Base-by-base conservation (phyloP, 371 early-diverging fungal species). In the Syncephalastrum sp. region DNA sequence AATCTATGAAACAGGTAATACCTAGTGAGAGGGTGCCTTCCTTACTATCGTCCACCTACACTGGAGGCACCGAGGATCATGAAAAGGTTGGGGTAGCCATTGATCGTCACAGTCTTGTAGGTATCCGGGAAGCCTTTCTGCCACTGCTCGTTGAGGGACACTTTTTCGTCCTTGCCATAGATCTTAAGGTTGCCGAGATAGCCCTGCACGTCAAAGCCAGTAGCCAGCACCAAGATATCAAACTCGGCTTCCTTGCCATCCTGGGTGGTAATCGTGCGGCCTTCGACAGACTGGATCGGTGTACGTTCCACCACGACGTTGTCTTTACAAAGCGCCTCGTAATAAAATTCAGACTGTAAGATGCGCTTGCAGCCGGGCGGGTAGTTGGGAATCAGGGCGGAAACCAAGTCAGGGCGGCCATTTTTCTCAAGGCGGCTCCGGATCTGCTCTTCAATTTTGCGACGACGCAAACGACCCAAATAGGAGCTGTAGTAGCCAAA, bases 301-400 rank as follows among this genome's bases (percentile, higher is more conserved):
- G 63, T 72, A 3, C 65, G 61, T 19, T 72, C 65, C 12, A 84
- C 64, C 2, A 63, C 66, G 23, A 78, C 75, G 41, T 82, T 73
- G 17, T 67, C 59, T n/a, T 54, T 46, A 12, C 61, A 54, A 3
- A 87, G 45, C 0, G 84, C 69, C 14, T 67, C 67, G 44, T 74
- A 68, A 64, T 82, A 87, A 17, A 69, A 45, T 27, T 75, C 73
- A 1, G 80, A 75, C 14, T 75, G 60, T 7, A 70, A 64, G 47
- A 85, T 59, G 23, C 87, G 82, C 42, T 84, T 83, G 64, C 85
- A 85, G 12, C 84, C 85, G 17, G 75, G 57, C 2, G 72, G 60
- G 38, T 54, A 59, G 1, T 43, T 27, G n/a, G 59, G 59, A 13
- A 44, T 59, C 53, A 59, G 21, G 38, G 44, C 23, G 14, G 59